Base-by-base conservation (phyloP, 257 asterid genomes). In the Paulownia fortunei region DNA sequence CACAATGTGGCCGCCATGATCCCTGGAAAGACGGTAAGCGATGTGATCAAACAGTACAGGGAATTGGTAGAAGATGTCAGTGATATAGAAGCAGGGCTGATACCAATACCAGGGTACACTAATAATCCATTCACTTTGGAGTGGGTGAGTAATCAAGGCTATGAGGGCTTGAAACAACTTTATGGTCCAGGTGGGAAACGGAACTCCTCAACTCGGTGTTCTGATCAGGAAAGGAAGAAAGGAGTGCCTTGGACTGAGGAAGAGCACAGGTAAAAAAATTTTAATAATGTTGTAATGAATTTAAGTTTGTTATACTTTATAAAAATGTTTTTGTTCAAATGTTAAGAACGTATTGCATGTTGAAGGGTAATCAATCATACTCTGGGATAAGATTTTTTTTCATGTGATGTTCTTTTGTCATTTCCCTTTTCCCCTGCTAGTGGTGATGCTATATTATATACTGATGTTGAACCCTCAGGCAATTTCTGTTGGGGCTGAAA, bases 241-340 rank as follows among this genome's bases (percentile, higher is more conserved):
- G 99, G 99, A 0, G 93, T 92, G 6, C 96, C 98, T 0, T 94
- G 99, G 99, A 92, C 97, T 0, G 99, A 92, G 74, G 98, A 95
- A 85, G 99, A 95, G 54, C 99, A 95, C 89, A 88, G 95, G 99
- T 90, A 39, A 67, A n/a, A n/a, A n/a, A n/a, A n/a, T n/a, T n/a
- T n/a, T n/a, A n/a, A n/a, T n/a, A n/a, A n/a, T n/a, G n/a, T n/a
- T n/a, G n/a, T 30, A 30, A 30, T 30, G 36, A 30, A 30, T 30
- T 1, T 30, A 4, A 30, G 4, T 30, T 4, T 30, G 36, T 30
- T 30, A 4, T 30, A 42, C 51, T 42, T 26, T 59, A 3, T 23
- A n/a, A 0, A 10, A 19, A 10, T 59, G 3, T 61, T 61, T 37
- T 41, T 4, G 6, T 12, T 24, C n/a, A n/a, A n/a, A n/a, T n/a